Base-by-base conservation (phyloP, 2,329 filamentous ascomycete genomes). In the Ceratocystis cubensis region DNA sequence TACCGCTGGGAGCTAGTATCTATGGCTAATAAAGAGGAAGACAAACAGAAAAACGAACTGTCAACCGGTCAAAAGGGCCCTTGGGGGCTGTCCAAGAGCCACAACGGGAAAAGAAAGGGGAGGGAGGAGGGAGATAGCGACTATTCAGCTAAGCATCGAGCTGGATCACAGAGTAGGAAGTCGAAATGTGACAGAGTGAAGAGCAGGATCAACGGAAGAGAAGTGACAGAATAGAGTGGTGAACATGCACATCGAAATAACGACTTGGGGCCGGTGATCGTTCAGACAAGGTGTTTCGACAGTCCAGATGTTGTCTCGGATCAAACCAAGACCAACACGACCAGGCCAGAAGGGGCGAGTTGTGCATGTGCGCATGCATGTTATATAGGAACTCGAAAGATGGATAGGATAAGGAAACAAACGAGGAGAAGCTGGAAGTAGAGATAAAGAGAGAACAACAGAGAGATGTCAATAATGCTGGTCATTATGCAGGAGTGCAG, bases 161-260 rank as follows among this genome's bases (percentile, higher is more conserved):
- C 22, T 30, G 53, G 53, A 57, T n/a, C 53, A 33, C 25, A 57
- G 25, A 57, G 53, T 7, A 13, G 17, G 5, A 57, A 33, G 53
- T 30, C 53, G 10, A 57, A 25, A 57, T 57, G 53, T 57, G 53
- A 57, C 53, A 57, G 53, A 57, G 28, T 17, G 25, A 20, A 57
- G 17, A 57, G 53, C 13, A 57, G 53, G 30, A 22, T 50, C 28
- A 57, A 57, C 53, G 22, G 53, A 33, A 30, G 13, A 57, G 22
- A 57, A 57, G 53, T 57, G 53, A 57, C 53, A 57, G 53, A 57
- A 57, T 57, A 57, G 53, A 57, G 53, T 57, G 53, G 6, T 13
- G 13, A 41, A 5, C 13, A 22, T 57, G 53, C 4, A 57, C 22
- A 57, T 30, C 53, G 13, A 30, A 57, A 57, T 33, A 53, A 8